Evolutionary conservation across 2,329 filamentous ascomycete species (phyloP).

Genomic region (Alternaria infectoria): DNA sequence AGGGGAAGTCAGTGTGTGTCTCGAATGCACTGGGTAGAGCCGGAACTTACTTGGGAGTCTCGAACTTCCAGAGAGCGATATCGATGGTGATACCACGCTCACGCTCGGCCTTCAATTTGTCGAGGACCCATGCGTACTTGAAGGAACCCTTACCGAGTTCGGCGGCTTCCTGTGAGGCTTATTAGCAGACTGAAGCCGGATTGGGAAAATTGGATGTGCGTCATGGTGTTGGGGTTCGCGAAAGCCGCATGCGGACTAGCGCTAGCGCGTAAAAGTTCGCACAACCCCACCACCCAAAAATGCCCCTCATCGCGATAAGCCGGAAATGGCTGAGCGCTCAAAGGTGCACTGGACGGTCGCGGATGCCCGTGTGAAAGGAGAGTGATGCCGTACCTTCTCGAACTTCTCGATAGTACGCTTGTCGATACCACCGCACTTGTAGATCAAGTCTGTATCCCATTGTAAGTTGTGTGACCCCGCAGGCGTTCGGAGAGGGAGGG

Average conservation of each 20-base stretch:
- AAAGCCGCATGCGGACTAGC: conserved; percentile 40
- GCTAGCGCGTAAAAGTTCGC: conserved; percentile 46
- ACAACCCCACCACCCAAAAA: conserved; percentile 49
- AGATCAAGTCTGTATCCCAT: conserved; percentile 84
- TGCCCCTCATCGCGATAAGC: conserved; percentile 47
- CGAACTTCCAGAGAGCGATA: conserved; percentile 99
- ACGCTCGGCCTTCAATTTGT: conserved; percentile 99
- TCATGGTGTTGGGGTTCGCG: conserved; percentile 43
- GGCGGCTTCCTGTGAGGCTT: conserved; percentile 79
- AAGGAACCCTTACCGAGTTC: conserved; percentile 99
- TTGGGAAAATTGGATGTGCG: conserved; percentile 27
- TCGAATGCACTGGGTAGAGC: too few species aligned
- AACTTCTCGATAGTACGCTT: conserved; percentile 99
- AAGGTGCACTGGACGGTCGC: conserved; percentile 23
- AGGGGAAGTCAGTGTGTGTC: too few species aligned
- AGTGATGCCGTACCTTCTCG: conserved; percentile 82
- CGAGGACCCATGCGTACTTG: conserved; percentile 99
- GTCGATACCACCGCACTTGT: conserved; percentile 99
- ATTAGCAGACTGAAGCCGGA: conserved; percentile 40
- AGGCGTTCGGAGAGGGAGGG: conserved; percentile 37
- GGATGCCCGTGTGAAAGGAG: conserved; percentile 19
- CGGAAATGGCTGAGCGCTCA: conserved; percentile 37
- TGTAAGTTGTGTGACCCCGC: conserved; percentile 39
- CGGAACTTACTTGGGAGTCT: conserved; percentile 73
- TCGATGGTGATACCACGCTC: conserved; percentile 99